Evolutionary conservation across 495 filamentous ascomycete species (phyloP), one percentile per base, ranked within the genome.

Genomic region (Chaetomium fimeti): DNA sequence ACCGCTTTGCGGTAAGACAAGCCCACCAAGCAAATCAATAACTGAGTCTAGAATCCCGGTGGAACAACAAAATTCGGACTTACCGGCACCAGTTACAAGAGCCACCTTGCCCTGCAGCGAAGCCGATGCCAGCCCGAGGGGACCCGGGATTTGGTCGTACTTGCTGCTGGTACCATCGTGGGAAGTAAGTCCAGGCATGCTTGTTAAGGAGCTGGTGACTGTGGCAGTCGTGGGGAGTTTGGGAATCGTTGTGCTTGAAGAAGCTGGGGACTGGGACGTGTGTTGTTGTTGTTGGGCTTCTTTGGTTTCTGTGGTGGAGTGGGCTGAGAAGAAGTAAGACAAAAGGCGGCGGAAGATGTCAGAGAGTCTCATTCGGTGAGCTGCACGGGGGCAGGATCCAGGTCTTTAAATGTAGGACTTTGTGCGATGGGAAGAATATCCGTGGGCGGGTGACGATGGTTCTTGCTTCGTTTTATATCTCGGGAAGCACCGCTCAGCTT

Each of bases 41-140:
- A 4, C 12, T 11, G 24, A 15, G 22, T 24, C n/a, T 25, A 22
- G 13, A 58, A 58, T 5, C 45, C 8, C 18, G 0, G 45, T 2
- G 4, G 28, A 57, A 5, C 11, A 9, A 6, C 18, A 58, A n/a
- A 38, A 40, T 40, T 40, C 24, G 24, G 8, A 76, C 73, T 7
- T 76, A 81, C 78, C 78, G 61, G 78, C 76, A 24, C 78, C 78
- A 2, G 78, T 82, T 2, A 82, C 78, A 5, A 82, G 73, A 22
- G 79, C 81, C 32, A 83, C 79, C 74, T 84, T 84, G 65, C 81
- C 81, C 52, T 75, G 74, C 11, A 84, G 74, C 32, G 79, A 81
- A 38, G 81, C 80, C 49, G 77, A 75, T 7, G 73, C 78, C 58
- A 81, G 66, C 28, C 81, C 81, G 18, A 83, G 72, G 52, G 81